Percentiles rank a stretch among this genome's conserved stretches.
phyloP scores from a whole-genome alignment of 768 basidiomycete species.

The Lanmaoa pseudosensibilis region DNA sequence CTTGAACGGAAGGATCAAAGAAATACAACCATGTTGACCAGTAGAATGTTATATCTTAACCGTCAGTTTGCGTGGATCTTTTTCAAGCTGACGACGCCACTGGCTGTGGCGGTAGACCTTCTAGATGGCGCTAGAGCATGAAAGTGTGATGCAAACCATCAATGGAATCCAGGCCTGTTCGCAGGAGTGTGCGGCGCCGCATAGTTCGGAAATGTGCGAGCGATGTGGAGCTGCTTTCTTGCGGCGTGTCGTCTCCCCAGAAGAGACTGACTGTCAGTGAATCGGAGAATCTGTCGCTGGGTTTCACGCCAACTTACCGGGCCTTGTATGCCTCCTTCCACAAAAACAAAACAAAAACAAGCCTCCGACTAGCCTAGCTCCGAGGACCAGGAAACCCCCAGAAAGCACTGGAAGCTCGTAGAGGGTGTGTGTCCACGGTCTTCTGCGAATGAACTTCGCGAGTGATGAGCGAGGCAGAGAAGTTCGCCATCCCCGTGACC shows the following conservation, averaged over 20 bases:
- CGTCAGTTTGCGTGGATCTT: background rate
- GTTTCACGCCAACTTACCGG: conserved; percentile 9
- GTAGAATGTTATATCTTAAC: background rate
- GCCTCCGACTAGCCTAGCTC: background rate
- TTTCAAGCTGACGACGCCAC: background rate
- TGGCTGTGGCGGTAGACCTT: background rate
- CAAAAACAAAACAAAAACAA: conserved; percentile 25
- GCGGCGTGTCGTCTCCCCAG: conserved; percentile 1
- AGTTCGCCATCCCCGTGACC: conserved; percentile 18
- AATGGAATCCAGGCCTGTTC: background rate
- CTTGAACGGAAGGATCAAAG: conserved; percentile 1
- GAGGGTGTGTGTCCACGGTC: conserved; percentile 12
- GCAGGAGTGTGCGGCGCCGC: background rate
- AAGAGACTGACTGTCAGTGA: conserved; percentile 8
- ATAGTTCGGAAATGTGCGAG: background rate
- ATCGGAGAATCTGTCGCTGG: conserved; percentile 25
- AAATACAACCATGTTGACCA: background rate
- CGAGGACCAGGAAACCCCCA: conserved; percentile 1
- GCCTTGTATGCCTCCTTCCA: background rate
- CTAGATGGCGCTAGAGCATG: background rate
- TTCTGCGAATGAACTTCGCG: conserved; percentile 14
- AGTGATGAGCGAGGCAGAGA: conserved; percentile 25
- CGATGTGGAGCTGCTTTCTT: background rate
- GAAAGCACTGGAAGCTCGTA: background rate
- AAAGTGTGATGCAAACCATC: background rate